Percentiles rank a stretch among this genome's conserved stretches.
These are phyloP conservation scores for Sisymbrium irio DNA, from an alignment of 345 rosid genomes.

Conservation along the genomic window DNA sequence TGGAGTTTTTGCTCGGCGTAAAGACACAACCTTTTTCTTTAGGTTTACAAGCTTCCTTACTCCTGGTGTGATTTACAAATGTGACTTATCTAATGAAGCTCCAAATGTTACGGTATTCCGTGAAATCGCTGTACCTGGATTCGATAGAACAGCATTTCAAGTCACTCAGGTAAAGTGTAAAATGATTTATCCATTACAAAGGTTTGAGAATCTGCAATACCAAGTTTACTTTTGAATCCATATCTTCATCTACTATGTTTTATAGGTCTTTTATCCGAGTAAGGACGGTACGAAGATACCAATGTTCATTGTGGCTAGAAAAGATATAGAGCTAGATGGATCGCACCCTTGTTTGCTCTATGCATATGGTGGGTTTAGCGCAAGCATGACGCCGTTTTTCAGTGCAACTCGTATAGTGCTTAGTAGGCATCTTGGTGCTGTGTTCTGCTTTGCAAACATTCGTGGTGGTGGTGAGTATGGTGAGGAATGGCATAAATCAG, in stretches of 20 bases:
- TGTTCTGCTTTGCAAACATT: slow-evolving; percentile 76
- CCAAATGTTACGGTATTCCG: slow-evolving; percentile 76
- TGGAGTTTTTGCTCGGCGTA: slow-evolving; percentile 65
- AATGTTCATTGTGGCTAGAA: slow-evolving; percentile 65
- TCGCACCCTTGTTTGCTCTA: slow-evolving; percentile 87
- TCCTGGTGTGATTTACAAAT: slow-evolving; percentile 79
- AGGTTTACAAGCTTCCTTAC: slow-evolving; percentile 82
- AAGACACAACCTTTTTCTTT: slow-evolving; percentile 55
- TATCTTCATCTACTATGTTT: background rate
- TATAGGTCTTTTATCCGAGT: slow-evolving; percentile 74
- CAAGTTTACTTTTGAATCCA: background rate
- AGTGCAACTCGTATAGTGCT: slow-evolving; percentile 66
- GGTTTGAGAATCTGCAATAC: background rate
- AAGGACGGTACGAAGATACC: slow-evolving; percentile 87
- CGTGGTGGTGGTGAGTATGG: slow-evolving; percentile 99
- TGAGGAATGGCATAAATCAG: slow-evolving; percentile 95
- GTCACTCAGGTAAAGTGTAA: slow-evolving; percentile 72
- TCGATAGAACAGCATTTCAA: slow-evolving; percentile 64
- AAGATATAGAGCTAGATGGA: slow-evolving; percentile 62
- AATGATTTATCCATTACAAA: slow-evolving; percentile 10
- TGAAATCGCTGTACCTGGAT: slow-evolving; percentile 69
- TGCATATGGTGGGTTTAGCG: slow-evolving; percentile 89
- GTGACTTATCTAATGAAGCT: slow-evolving; percentile 48
- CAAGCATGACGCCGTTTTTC: slow-evolving; percentile 71
- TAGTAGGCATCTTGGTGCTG: slow-evolving; percentile 71